These are phyloP conservation scores for Marchantia polymorpha DNA, from an alignment of 225 moss, liverwort and hornwort genomes.

Conservation along the genomic window DNA sequence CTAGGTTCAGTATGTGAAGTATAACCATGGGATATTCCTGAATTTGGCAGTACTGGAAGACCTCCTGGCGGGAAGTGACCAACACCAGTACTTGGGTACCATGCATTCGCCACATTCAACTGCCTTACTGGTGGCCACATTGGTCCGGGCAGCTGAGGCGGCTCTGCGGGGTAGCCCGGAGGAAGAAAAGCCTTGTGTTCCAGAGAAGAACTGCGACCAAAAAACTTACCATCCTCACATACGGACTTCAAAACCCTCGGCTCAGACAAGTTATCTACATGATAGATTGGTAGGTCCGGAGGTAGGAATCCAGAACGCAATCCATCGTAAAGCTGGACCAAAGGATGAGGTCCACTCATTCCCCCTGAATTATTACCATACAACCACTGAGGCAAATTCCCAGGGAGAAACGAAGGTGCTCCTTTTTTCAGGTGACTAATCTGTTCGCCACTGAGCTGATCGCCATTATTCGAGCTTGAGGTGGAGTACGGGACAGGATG, in stretches of 20 bases:
- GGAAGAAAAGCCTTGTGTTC: background rate
- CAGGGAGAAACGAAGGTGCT: background rate
- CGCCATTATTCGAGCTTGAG: background rate
- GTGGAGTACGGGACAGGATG: background rate
- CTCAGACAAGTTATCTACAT: slow-evolving; percentile 11
- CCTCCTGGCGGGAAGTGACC: slow-evolving; percentile 10
- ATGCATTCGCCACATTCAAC: slow-evolving; percentile 7
- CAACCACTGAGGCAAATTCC: slow-evolving; percentile 27
- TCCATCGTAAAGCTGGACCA: slow-evolving; percentile 41
- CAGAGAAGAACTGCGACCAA: background rate
- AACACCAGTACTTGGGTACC: background rate
- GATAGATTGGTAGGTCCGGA: slow-evolving; percentile 31
- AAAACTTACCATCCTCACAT: slow-evolving; percentile 9
- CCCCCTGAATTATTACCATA: slow-evolving; percentile 38
- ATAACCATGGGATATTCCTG: background rate
- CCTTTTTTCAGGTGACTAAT: background rate
- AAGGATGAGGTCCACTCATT: slow-evolving; percentile 43
- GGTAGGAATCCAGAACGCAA: slow-evolving; percentile 39
- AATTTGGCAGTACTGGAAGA: background rate
- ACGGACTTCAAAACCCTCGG: slow-evolving; percentile 23
- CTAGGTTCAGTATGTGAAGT: slow-evolving; percentile 11
- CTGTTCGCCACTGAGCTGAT: slow-evolving; percentile 1
- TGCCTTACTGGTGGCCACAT: background rate
- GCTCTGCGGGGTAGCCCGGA: slow-evolving; percentile 1
- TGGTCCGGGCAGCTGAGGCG: slow-evolving; percentile 10